phyloP scores from a whole-genome alignment of 2,329 filamentous ascomycete species.

The Aspergillus sp. region DNA sequence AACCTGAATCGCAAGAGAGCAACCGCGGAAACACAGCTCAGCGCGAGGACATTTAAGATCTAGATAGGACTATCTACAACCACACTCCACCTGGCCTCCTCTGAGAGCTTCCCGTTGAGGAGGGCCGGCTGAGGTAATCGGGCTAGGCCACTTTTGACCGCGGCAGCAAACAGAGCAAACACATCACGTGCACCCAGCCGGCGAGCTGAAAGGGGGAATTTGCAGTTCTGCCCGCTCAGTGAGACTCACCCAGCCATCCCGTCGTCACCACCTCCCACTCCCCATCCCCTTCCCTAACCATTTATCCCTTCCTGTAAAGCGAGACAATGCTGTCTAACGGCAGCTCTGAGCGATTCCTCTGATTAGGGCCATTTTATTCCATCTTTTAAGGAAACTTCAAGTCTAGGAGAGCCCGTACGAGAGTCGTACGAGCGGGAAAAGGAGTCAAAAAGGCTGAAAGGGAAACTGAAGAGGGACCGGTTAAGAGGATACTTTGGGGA shows the following conservation, averaged over 20 bases:
- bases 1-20: background rate
- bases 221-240: too few species aligned
- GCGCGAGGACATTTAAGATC: background rate
- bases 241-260: constrained; percentile 15
- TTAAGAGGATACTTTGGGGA: constrained; percentile 8
- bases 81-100: constrained; percentile 31
- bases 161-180: constrained; percentile 27
- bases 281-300: constrained; percentile 14
- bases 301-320: constrained; percentile 38
- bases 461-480: constrained; percentile 5
- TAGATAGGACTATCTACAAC: constrained; percentile 2
- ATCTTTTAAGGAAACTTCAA: constrained; percentile 30
- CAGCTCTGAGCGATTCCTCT: constrained; percentile 34
- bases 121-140: constrained; percentile 28
- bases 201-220: too few species aligned
- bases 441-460: constrained; percentile 7
- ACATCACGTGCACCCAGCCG: constrained; percentile 15
- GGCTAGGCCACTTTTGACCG: background rate
- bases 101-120: constrained; percentile 20
- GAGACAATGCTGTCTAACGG: constrained; percentile 36
- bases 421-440: constrained; percentile 8
- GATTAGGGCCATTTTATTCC: constrained; percentile 33
- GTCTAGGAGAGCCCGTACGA: constrained; percentile 20
- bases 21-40: background rate
- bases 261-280: constrained; percentile 17